Evolutionary conservation across 495 filamentous ascomycete species (phyloP), one percentile per base, ranked within the genome.

Genomic region (Penicillium herquei): DNA sequence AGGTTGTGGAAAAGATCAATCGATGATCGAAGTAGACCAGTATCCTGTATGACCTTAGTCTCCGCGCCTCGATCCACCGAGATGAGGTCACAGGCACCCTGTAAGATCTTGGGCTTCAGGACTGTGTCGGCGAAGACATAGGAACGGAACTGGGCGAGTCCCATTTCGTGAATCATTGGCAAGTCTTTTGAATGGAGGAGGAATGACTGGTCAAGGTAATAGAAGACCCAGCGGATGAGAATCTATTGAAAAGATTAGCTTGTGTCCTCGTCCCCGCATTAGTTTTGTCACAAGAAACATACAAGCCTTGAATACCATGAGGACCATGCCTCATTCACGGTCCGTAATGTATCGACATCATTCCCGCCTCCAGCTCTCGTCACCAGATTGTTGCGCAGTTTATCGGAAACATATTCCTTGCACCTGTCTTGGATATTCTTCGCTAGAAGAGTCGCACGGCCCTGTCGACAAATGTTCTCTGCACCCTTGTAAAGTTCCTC

Each of bases 401-500:
- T 77, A 1, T 76, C 75, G 33, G 66, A 60, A 30, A 96, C 74
- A 70, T 89, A 81, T 13, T 66, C 74, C 46, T 84, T 82, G 70
- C 87, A 92, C 53, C 80, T 78, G 16, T 72, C 73, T 54, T 81
- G 77, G 41, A 96, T 71, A 59, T 78, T 78, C 43, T 82, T 77
- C 42, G 79, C 85, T 39, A 96, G 66, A 14, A 81, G 70, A n/a
- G 77, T 72, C 2, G 90, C 87, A 57, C 81, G 80, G 3, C 84
- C 88, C 55, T 87, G 85, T 50, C 89, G 82, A 68, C 94, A 98
- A 0, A 95, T 78, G 63, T 93, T 92, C 76, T 98, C 93, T 0
- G 92, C 89, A 0, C 89, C 91, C 32, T 88, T 82, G 68, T 98
- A 97, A 9, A 98, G 78, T 55, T 90, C 87, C 67, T 98, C 94